Base-by-base conservation (phyloP, 441 rosid genomes). In the Adansonia madagascariensis region DNA sequence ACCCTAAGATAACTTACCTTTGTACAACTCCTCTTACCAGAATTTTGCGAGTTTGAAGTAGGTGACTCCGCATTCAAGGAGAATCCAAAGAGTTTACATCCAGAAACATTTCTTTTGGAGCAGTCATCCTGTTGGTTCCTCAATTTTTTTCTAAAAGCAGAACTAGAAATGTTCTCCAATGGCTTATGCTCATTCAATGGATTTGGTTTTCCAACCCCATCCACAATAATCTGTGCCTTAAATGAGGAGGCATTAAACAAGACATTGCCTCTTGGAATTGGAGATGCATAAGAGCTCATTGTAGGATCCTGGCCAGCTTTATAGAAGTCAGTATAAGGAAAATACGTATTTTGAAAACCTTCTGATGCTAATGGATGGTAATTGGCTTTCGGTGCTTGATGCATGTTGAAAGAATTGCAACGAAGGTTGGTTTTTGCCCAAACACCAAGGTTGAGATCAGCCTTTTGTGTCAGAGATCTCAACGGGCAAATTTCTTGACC, bases 401-500 rank as follows among this genome's bases (percentile, higher is more conserved):
- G 81, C 74, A 84, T 78, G 80, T 81, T 81, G 72, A 86, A 83
- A 70, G 92, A 78, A 81, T 76, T 82, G 85, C 83, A 86, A 77
- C 85, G 79, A 41, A 84, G 71, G 60, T 81, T 75, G 56, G 88
- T 79, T 78, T 82, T 88, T 64, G 83, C 85, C 94, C 89, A 89
- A 75, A 86, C 80, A 61, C 89, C 84, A 4, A 81, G 81, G 71
- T 78, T 85, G 86, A 89, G 84, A 84, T 87, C 92, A 66, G 86
- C 86, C 77, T 88, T 82, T 18, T 84, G 91, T 7, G 88, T 80
- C 49, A 91, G 80, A 74, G 98, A 87, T 69, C 89, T 88, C 90
- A 90, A 82, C 18, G 89, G 87, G 83, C 89, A 90, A 79, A 95
- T 90, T 92, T 93, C 99, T 91, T 90, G 99, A 95, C 99, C 99